phyloP scores from a whole-genome alignment of 495 filamentous ascomycete species.

The Neurospora sp. region DNA sequence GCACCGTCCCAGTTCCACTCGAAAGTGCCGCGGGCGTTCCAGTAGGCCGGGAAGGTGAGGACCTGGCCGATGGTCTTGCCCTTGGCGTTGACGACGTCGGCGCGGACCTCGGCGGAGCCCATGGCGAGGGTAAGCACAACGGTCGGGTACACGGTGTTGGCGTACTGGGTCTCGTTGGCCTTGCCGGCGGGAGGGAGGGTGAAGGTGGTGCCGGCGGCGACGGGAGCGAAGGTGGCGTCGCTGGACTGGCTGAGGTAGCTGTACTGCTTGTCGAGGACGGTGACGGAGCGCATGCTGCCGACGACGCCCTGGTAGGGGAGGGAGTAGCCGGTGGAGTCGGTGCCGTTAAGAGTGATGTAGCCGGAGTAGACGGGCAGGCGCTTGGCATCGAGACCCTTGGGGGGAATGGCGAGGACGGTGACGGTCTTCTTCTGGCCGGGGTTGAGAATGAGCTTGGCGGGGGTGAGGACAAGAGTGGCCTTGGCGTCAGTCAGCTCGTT shows the following conservation, averaged over 20 bases:
- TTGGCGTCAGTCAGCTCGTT: conserved; percentile 27
- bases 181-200: conserved; percentile 27
- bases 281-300: conserved; percentile 32
- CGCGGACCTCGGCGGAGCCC: conserved; percentile 34
- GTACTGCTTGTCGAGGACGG: conserved; percentile 26
- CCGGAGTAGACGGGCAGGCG: conserved; percentile 44
- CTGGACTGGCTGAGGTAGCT: conserved; percentile 24
- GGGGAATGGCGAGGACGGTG: conserved; percentile 33
- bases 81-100: conserved; percentile 28
- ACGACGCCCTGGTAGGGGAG: conserved; percentile 43
- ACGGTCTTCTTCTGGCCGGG: conserved; percentile 30
- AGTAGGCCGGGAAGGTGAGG: conserved; percentile 26
- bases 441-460: conserved; percentile 23
- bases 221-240: conserved; percentile 21
- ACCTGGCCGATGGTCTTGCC: conserved; percentile 28
- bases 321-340: conserved; percentile 36
- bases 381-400: conserved; percentile 25
- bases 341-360: conserved; percentile 40
- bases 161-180: conserved; percentile 24
- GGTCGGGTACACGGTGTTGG: conserved; percentile 17
- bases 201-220: conserved; percentile 29
- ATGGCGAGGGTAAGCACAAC: conserved; percentile 28
- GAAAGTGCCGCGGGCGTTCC: conserved; percentile 28
- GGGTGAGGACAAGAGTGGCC: conserved; percentile 24
- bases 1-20: conserved; percentile 31